Base-by-base conservation (phyloP, 192 early-diverging fungal species). In the Backusella westeae region DNA sequence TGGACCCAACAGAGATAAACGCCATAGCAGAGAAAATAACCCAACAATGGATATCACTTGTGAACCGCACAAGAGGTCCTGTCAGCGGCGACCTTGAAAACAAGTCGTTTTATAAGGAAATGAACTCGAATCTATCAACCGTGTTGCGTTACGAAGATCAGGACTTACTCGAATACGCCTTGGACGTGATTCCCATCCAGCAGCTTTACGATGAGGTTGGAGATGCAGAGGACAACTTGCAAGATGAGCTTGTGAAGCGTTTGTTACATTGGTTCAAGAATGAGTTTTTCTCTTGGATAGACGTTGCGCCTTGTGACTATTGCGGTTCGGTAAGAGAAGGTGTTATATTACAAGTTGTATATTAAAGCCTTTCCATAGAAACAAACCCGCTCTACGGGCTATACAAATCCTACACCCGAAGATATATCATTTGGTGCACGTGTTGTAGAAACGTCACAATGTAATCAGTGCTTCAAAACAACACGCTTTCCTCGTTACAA, bases 401-500 rank as follows among this genome's bases (percentile, higher is more conserved):
- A 49, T 21, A 42, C 42, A 53, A 35, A 42, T n/a, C 82, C 87
- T 21, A 80, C 77, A 3, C 21, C 63, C 4, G 75, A 87, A n/a
- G 88, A 89, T 26, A 49, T 72, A n/a, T 32, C 67, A 0, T 76
- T 84, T 65, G 86, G 84, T 41, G 86, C 86, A 26, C 53, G 49
- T 29, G 38, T 65, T 4, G 81, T 87, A 26, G 88, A 89, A 41
- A 49, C 77, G 3, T 87, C 85, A 69, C 36, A 38, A 4, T 89
- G 88, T 74, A 53, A 49, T 14, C 52, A 68, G 0, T 89, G 88
- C 67, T 34, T 32, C 2, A n/a, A 72, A 3, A 44, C 68, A 6
- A 87, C 84, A 15, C 80, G 88, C 1, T 89, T 89, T 76, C 87
- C 88, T 1, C 69, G 88, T 59, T 89, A 89, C 46, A 80, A 77